phyloP scores from a whole-genome alignment of 2,329 filamentous ascomycete genomes.

The Cladosporium oxysporum region DNA sequence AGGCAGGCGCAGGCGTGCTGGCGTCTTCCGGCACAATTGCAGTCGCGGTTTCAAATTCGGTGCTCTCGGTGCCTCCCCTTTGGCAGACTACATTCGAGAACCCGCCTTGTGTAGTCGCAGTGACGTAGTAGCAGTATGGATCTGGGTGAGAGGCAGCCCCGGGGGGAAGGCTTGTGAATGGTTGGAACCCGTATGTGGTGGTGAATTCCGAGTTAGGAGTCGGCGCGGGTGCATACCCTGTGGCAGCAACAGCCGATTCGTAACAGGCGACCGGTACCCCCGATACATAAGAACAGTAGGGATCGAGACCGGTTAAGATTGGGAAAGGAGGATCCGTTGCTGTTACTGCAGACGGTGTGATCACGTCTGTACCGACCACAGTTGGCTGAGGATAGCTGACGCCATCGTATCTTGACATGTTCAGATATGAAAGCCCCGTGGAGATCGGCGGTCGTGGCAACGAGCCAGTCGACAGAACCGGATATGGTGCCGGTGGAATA shows the following conservation, averaged over 20 bases:
- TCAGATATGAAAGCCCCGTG: not conserved
- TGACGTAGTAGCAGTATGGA: too few species aligned
- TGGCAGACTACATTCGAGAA: too few species aligned
- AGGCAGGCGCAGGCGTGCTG: not conserved
- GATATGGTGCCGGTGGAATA: not conserved
- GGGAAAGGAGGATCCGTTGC: not conserved
- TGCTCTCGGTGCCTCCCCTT: too few species aligned
- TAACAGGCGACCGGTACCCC: not conserved
- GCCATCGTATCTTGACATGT: slow-evolving; percentile 10
- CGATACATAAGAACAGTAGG: not conserved
- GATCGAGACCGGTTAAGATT: not conserved
- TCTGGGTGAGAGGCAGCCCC: too few species aligned
- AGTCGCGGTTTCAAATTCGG: too few species aligned
- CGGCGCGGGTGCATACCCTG: not conserved
- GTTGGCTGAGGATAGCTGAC: not conserved
- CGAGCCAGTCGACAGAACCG: not conserved
- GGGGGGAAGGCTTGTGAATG: too few species aligned
- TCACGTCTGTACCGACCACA: not conserved
- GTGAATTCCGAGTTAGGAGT: not conserved
- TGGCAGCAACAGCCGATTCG: not conserved
- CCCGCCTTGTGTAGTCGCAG: too few species aligned
- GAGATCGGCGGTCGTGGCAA: slow-evolving; percentile 7
- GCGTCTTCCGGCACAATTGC: too few species aligned
- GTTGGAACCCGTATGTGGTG: too few species aligned
- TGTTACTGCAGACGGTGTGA: not conserved